These are phyloP conservation scores for Lasiosphaeria ovina DNA, from an alignment of 495 filamentous ascomycete genomes.

Conservation along the genomic window DNA sequence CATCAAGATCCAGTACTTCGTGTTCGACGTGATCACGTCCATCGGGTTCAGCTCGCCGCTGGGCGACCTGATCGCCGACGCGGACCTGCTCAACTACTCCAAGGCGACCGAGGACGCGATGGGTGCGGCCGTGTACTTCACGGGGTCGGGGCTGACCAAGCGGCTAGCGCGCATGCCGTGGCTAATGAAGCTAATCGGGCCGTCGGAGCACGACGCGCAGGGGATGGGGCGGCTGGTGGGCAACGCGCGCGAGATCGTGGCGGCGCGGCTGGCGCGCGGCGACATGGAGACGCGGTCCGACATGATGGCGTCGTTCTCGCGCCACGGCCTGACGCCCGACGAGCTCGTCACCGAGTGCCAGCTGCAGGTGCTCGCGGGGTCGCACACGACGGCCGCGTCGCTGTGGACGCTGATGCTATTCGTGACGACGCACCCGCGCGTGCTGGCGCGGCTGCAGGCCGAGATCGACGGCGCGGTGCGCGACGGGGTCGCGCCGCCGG, in stretches of 20 bases:
- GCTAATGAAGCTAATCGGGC: background rate
- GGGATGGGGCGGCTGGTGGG: slow-evolving; percentile 22
- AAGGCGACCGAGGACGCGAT: slow-evolving; percentile 47
- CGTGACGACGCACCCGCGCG: slow-evolving; percentile 42
- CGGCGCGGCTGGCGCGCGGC: slow-evolving; percentile 23
- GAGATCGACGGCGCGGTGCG: slow-evolving; percentile 49
- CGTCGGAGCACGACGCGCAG: slow-evolving; percentile 29
- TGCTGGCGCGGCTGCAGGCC: slow-evolving; percentile 44
- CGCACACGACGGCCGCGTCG: slow-evolving; percentile 61
- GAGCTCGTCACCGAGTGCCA: slow-evolving; percentile 39
- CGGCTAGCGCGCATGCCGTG: slow-evolving; percentile 13
- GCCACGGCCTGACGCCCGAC: slow-evolving; percentile 41
- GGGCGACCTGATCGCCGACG: slow-evolving; percentile 57
- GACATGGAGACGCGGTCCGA: slow-evolving; percentile 27
- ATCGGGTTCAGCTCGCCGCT: slow-evolving; percentile 61
- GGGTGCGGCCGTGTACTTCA: slow-evolving; percentile 50
- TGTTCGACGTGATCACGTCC: slow-evolving; percentile 63
- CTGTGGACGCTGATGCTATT: slow-evolving; percentile 55
- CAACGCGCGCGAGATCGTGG: slow-evolving; percentile 20
- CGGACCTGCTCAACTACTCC: slow-evolving; percentile 57
- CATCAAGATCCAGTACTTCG: slow-evolving; percentile 52
- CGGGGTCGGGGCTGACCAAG: slow-evolving; percentile 19
- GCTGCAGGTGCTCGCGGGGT: slow-evolving; percentile 42
- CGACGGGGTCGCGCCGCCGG: slow-evolving; percentile 5
- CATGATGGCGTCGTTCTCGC: slow-evolving; percentile 48